Percentiles rank a stretch among this genome's conserved stretches.
phyloP scores from a whole-genome alignment of 768 basidiomycete genomes.

The Cystofilobasidium bisporidii region DNA sequence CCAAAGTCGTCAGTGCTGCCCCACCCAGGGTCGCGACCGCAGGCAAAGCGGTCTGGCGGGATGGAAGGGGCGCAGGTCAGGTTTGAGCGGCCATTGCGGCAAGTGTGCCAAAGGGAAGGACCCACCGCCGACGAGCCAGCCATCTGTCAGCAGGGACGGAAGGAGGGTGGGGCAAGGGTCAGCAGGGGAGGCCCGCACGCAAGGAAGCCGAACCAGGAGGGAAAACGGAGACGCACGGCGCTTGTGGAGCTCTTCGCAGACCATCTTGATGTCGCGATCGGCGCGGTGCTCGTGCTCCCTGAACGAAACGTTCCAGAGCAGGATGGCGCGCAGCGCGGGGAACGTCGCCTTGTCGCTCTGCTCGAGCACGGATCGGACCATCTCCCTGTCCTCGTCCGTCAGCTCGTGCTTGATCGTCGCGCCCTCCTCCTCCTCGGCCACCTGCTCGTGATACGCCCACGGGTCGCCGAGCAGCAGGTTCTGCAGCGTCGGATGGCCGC shows the following conservation, averaged over 20 bases:
- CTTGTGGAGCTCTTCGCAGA: background rate
- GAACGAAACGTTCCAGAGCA: conserved; percentile 23
- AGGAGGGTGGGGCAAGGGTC: too few species aligned
- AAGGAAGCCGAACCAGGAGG: background rate
- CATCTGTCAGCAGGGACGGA: background rate
- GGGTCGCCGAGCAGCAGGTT: conserved; percentile 19
- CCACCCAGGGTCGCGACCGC: background rate
- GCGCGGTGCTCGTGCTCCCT: background rate
- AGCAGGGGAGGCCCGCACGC: too few species aligned
- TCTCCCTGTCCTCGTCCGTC: conserved; percentile 10
- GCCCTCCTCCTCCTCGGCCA: background rate
- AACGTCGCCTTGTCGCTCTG: background rate
- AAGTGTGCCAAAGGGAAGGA: background rate
- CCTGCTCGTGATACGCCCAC: conserved; percentile 12
- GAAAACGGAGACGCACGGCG: background rate
- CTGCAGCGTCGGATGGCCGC: conserved; percentile 2
- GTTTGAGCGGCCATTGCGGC: background rate
- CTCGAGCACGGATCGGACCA: conserved; percentile 4
- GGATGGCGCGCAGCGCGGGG: conserved; percentile 4
- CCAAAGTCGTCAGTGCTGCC: background rate
- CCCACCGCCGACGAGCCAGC: background rate
- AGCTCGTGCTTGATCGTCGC: background rate
- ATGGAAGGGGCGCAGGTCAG: background rate
- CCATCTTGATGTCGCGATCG: background rate
- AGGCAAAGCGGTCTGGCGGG: background rate